These are phyloP conservation scores for Tulasnella sp. DNA, from an alignment of 768 basidiomycete species.

Conservation along the genomic window DNA sequence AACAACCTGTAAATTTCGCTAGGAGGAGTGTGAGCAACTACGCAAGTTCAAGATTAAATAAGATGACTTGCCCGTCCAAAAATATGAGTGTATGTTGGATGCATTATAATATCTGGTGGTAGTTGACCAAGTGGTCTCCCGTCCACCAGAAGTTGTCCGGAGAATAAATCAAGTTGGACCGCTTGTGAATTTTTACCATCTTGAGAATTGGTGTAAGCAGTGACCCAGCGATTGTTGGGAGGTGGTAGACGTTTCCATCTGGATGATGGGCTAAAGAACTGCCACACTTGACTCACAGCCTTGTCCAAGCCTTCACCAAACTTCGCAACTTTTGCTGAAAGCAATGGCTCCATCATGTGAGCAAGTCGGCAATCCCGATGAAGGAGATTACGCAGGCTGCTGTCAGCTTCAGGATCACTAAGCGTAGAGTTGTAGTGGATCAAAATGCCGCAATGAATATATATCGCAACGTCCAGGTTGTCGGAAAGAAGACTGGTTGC, in stretches of 20 bases:
- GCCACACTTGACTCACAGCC: background rate
- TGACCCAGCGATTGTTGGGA: constrained; percentile 8
- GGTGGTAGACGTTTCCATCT: background rate
- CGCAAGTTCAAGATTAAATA: no score
- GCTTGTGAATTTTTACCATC: background rate
- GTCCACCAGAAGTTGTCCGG: background rate
- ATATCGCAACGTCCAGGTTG: constrained; percentile 2
- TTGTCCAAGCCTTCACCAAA: background rate
- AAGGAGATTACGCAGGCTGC: background rate
- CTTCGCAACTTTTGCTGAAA: background rate
- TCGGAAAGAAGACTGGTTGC: background rate
- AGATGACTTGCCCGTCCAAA: background rate
- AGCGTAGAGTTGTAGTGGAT: background rate
- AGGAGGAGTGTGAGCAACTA: background rate
- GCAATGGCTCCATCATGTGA: background rate
- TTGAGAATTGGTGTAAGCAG: background rate
- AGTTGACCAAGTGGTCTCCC: constrained; percentile 1
- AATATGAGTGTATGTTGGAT: constrained; percentile 2
- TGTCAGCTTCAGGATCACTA: background rate
- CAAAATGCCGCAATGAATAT: constrained; percentile 1
- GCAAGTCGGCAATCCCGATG: constrained; percentile 1
- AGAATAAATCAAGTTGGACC: background rate
- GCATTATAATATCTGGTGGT: background rate
- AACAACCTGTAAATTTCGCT: no score
- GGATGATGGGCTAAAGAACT: background rate